Evolutionary conservation across 805 yeast species (phyloP), one percentile per base, ranked within the genome.

Genomic region (Metschnikowia bowlesiae): DNA sequence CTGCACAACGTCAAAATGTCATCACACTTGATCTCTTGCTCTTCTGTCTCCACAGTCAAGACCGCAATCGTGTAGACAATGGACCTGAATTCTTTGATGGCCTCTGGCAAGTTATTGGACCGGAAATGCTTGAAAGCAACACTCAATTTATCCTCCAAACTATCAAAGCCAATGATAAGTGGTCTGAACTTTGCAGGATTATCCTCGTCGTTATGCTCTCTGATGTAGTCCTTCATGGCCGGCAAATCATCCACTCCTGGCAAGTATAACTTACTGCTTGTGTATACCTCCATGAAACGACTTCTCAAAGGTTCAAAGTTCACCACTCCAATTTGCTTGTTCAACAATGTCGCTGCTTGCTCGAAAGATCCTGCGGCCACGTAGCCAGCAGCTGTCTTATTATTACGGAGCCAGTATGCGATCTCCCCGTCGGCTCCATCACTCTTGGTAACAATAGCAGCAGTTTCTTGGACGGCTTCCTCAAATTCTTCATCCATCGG

Each of bases 291-390:
- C 66, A 87, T 59, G 74, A 94, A 94, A 53, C 96, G 79, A 30
- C 76, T 65, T 70, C 92, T 83, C 60, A 94, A 78, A 11, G 98
- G 98, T 62, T 84, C 96, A 65, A 95, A 92, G 59, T 88, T 78
- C 29, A 81, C 84, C 46, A 89, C 81, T 60, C 97, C 99, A 41
- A 85, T 76, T 69, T 95, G 99, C 62, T 92, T 86, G 73, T 85
- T 83, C 61, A 94, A 79, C 64, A 95, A 80, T 62, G 90, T 95
- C 37, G 97, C 94, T 36, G 98, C 99, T 48, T 92, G 87, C 58
- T 90, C 97, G 65, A 92, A 92, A 4, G 95, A 87, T 60, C 99
- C 99, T 2, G 97, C 90, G 2, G 99, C 97, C 62, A 86, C 90
- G 60, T 89, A 88, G 29, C 89, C 89, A 31, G 96, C 97, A 4